A percentile compares a stretch with the other conserved stretches of the same genome.
Evolutionary conservation across 495 filamentous ascomycete species (phyloP).

Genomic region (Penicillium odoratum): DNA sequence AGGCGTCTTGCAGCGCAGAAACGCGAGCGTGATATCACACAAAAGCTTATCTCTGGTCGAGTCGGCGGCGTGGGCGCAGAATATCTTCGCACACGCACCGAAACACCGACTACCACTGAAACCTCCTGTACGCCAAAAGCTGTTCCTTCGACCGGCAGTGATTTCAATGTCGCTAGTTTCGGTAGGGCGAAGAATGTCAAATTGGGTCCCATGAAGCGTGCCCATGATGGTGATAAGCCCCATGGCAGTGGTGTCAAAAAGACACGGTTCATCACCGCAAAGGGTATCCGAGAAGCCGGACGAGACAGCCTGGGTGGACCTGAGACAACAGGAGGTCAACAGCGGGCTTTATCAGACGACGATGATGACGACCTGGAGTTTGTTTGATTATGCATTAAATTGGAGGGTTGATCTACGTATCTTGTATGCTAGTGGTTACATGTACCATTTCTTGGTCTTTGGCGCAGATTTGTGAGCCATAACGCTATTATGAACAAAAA

Average conservation of each 20-base stretch:
- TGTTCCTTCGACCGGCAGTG: slow-evolving; percentile 12
- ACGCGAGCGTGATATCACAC: slow-evolving; percentile 78
- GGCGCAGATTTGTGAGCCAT: background rate
- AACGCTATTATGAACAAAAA: background rate
- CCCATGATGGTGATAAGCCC: slow-evolving; percentile 34
- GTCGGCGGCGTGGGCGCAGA: slow-evolving; percentile 72
- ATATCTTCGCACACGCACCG: slow-evolving; percentile 62
- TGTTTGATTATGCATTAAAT: slow-evolving; percentile 31
- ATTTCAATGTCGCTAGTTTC: slow-evolving; percentile 28
- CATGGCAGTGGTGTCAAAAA: slow-evolving; percentile 60
- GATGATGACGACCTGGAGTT: slow-evolving; percentile 59
- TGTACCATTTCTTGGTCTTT: background rate
- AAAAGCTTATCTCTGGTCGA: slow-evolving; percentile 58
- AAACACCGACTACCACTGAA: slow-evolving; percentile 9
- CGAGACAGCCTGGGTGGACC: slow-evolving; percentile 67
- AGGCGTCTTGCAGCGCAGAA: slow-evolving; percentile 69
- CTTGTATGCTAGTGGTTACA: background rate
- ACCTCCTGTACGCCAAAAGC: slow-evolving; percentile 15
- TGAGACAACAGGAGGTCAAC: slow-evolving; percentile 28
- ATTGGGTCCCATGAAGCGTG: slow-evolving; percentile 69
- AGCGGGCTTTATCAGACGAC: slow-evolving; percentile 35
- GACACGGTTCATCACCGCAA: slow-evolving; percentile 76
- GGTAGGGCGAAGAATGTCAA: slow-evolving; percentile 52
- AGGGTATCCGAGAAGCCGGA: slow-evolving; percentile 74
- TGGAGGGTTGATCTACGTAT: background rate